These are phyloP conservation scores for Xanthoconium separans DNA, from an alignment of 1,284 basidiomycete genomes.

Conservation along the genomic window DNA sequence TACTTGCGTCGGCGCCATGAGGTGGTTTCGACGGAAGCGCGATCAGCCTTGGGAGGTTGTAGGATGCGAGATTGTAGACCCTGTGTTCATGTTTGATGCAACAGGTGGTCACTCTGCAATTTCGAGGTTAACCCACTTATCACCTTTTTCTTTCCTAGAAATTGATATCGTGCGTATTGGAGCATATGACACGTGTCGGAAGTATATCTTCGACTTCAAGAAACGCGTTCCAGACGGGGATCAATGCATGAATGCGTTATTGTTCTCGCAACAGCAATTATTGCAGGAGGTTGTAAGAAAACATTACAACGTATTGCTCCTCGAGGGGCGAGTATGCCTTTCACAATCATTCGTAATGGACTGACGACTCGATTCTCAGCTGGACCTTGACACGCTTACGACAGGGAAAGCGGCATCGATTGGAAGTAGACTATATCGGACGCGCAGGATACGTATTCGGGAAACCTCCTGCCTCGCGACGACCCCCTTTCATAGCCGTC, in stretches of 20 bases:
- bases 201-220: slow-evolving; percentile 62
- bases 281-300: slow-evolving; percentile 53
- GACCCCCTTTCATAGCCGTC: slow-evolving; percentile 68
- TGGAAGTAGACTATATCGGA: slow-evolving; percentile 68
- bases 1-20: slow-evolving; percentile 25
- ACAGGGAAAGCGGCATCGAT: slow-evolving; percentile 56
- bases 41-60: slow-evolving; percentile 76
- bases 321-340: slow-evolving; percentile 56
- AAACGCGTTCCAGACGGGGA: slow-evolving; percentile 40
- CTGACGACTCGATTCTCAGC: slow-evolving; percentile 37
- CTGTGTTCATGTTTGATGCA: slow-evolving; percentile 62
- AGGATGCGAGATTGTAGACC: slow-evolving; percentile 58
- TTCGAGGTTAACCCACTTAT: slow-evolving; percentile 10
- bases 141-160: slow-evolving; percentile 39
- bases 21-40: slow-evolving; percentile 48
- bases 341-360: slow-evolving; percentile 1
- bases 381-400: slow-evolving; percentile 69
- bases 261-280: slow-evolving; percentile 64
- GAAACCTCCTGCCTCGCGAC: slow-evolving; percentile 42
- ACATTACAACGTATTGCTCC: slow-evolving; percentile 61
- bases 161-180: slow-evolving; percentile 56
- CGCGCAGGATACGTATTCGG: slow-evolving; percentile 58
- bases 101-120: slow-evolving; percentile 51
- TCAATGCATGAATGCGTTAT: slow-evolving; percentile 50
- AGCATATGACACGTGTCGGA: slow-evolving; percentile 51